phyloP scores from a whole-genome alignment of 1,284 basidiomycete species.

The Ustilago tritici region DNA sequence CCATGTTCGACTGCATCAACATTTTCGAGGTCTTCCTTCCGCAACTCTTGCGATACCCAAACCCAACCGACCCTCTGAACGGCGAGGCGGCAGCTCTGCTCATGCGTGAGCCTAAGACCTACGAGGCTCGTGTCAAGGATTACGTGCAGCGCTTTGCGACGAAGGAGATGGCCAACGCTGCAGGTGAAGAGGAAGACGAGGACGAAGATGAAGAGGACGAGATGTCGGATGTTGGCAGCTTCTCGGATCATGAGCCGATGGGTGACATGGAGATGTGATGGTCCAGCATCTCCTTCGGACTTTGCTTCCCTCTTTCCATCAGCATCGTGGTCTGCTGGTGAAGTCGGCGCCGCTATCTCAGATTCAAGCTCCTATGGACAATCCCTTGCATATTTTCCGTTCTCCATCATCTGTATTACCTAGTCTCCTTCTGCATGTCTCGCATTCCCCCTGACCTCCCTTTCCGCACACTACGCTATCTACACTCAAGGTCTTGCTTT shows the following conservation, averaged over 20 bases:
- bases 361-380: neutral
- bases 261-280: slow-evolving; percentile 57
- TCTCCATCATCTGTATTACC: slow-evolving; percentile 23
- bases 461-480: neutral
- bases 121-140: slow-evolving; percentile 63
- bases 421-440: slow-evolving; percentile 21
- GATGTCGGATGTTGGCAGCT: slow-evolving; percentile 67
- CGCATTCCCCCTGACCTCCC: neutral
- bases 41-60: slow-evolving; percentile 95
- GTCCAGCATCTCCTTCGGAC: neutral
- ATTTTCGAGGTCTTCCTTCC: slow-evolving; percentile 99
- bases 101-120: slow-evolving; percentile 91
- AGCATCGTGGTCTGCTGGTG: neutral
- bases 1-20: slow-evolving; percentile 87
- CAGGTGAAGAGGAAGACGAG: slow-evolving; percentile 51
- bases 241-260: slow-evolving; percentile 55
- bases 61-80: slow-evolving; percentile 96
- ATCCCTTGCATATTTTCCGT: slow-evolving; percentile 10
- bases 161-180: slow-evolving; percentile 48
- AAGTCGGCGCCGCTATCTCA: neutral
- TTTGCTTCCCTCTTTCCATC: neutral
- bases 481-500: neutral
- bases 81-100: slow-evolving; percentile 95
- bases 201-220: slow-evolving; percentile 60
- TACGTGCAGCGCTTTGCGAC: slow-evolving; percentile 62